Evolutionary conservation across 495 filamentous ascomycete genomes (phyloP), one percentile per base, ranked within the genome.

Genomic region (Oleoguttula mirabilis): DNA sequence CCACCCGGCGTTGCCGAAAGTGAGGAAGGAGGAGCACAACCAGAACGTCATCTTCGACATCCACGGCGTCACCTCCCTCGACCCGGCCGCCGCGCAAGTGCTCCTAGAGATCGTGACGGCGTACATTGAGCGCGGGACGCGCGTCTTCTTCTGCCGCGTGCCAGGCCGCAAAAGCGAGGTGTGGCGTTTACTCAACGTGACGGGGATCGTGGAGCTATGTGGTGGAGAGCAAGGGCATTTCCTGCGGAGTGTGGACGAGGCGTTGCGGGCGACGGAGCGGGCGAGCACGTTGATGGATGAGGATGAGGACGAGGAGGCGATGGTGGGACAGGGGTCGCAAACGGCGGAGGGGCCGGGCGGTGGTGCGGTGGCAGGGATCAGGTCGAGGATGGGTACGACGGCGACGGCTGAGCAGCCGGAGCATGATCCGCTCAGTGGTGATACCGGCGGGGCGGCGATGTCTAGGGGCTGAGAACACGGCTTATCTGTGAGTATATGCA

Each of bases 1-100:
- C 0, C 92, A 96, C 43, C 92, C 92, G 0, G 85, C 86, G 1
- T 65, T 94, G 12, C 88, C 90, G 4, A 69, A 83, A 5, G 67
- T 90, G 22, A 67, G 85, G 10, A 60, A 70, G 14, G 69, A 75
- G 11, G 76, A 82, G 46, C 76, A 82, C 39, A 94, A 93, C 47
- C 71, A 73, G 40, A 94, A 92, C 52, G 70, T 98, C 56, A 88
- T 98, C 43, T 96, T 98, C 56, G 90, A 98, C 58, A 83, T 96
- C 10, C 88, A 96, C 51, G 88, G 90, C 1, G 90, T 98, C 1
- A 90, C 88, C 0, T 76, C 77, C 33, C 76, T 98, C 48, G 90
- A 98, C 57, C 90, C 86, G 15, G 88, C 84, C 0, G 90, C 88
- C 1, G 81, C 84, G 0, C 90, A 96, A 60, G 88, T 96, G 3